Evolutionary conservation across 768 basidiomycete genomes (phyloP), one percentile per base, ranked within the genome.

Genomic region (Sutorius australiensis): DNA sequence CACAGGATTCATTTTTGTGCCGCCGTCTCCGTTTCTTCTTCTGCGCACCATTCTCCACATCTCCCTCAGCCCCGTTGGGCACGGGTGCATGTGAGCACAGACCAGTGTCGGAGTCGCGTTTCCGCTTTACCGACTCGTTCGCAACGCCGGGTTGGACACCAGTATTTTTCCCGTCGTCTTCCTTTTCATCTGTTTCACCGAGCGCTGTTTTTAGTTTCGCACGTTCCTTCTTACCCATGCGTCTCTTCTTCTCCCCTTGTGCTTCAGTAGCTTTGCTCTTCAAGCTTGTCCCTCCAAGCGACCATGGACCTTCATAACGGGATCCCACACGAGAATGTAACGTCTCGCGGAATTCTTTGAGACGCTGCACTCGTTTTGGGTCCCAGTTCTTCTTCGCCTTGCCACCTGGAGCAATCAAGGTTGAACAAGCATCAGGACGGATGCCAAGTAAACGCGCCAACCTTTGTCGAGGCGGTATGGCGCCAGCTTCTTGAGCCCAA

Each of bases 401-500:
- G 19, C 56, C 62, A 21, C 44, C 65, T 69, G 30, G 33, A 47
- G 3, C 12, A n/a, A 36, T 43, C 2, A 6, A 12, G 3, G 47
- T 33, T 46, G 33, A 46, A 40, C 6, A 43, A 24, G 9, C 16
- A 36, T 14, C 11, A 4, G 12, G 11, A 51, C 16, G 12, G 12
- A 6, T 8, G 10, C 10, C 3, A 21, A 48, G 43, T 64, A 70
- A 24, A 12, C 33, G 27, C 27, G 51, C 61, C 9, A 24, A 61
- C 66, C 55, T 61, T 69, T 75, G 28, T 80, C 77, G 42, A 81
- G 76, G 39, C 90, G 83, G 69, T 98, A 98, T 6, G 97, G 92
- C 14, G 95, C 97, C 58, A 92, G 80, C 68, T 89, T 88, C 73
- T 92, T 95, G 61, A 98, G 75, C 40, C 87, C 82, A 72, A 95